These are phyloP conservation scores for Penicillium herquei DNA, from an alignment of 495 filamentous ascomycete genomes.

Conservation along the genomic window DNA sequence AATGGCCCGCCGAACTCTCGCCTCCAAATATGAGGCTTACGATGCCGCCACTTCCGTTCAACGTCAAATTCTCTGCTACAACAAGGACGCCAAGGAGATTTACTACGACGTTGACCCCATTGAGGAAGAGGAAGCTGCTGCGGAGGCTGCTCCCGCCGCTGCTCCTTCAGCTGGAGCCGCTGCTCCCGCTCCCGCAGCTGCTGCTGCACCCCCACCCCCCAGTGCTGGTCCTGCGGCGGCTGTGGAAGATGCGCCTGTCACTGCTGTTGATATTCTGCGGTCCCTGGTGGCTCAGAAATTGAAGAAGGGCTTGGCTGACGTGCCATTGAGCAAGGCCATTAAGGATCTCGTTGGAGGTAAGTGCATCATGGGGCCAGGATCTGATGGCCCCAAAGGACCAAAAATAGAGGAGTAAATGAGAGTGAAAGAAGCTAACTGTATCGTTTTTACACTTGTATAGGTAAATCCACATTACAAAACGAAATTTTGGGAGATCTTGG, in stretches of 20 bases:
- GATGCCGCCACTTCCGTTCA: slow-evolving; percentile 95
- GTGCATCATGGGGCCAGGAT: slow-evolving; percentile 25
- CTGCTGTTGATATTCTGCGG: slow-evolving; percentile 85
- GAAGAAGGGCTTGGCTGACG: slow-evolving; percentile 87
- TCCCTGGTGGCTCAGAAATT: slow-evolving; percentile 96
- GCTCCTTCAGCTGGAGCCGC: slow-evolving; percentile 21
- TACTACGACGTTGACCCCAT: slow-evolving; percentile 98
- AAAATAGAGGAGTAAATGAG: background rate
- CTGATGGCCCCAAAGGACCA: background rate
- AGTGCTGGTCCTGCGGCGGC: slow-evolving; percentile 85
- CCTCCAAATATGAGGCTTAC: slow-evolving; percentile 98
- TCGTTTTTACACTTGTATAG: slow-evolving; percentile 38
- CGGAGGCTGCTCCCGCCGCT: slow-evolving; percentile 51
- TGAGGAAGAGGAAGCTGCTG: slow-evolving; percentile 79
- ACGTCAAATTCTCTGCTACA: slow-evolving; percentile 97
- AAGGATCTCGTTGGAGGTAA: slow-evolving; percentile 97
- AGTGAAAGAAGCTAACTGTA: background rate
- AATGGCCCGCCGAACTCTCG: slow-evolving; percentile 95
- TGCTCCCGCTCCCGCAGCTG: slow-evolving; percentile 47
- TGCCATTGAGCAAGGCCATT: slow-evolving; percentile 94
- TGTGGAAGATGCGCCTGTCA: slow-evolving; percentile 81
- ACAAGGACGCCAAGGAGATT: slow-evolving; percentile 98
- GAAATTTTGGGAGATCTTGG: slow-evolving; percentile 94
- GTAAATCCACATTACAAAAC: slow-evolving; percentile 97
- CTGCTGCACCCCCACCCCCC: slow-evolving; percentile 60